Evolutionary conservation across 2,329 filamentous ascomycete species (phyloP).

Genomic region (Chaetomiaceae sp.): DNA sequence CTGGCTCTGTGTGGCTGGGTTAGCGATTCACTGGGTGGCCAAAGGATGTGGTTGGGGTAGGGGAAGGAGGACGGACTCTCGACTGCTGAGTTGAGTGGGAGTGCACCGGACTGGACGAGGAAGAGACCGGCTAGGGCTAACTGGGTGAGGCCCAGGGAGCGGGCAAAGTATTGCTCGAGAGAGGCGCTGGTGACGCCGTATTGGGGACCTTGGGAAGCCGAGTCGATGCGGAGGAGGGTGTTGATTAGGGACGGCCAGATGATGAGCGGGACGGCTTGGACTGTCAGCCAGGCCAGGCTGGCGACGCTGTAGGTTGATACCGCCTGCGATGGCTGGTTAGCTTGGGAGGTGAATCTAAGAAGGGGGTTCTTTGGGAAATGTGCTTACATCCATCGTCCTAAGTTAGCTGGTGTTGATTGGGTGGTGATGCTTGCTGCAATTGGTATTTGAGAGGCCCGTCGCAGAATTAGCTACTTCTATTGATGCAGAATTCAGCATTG

Average conservation of each 20-base stretch:
- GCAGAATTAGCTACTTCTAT: no score
- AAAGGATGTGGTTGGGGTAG: not conserved
- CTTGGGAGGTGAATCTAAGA: not conserved
- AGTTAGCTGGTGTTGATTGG: no score
- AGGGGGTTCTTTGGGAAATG: not conserved
- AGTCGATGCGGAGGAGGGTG: slow-evolving; percentile 35
- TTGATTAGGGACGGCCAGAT: slow-evolving; percentile 46
- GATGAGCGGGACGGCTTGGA: slow-evolving; percentile 45
- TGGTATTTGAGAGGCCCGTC: no score
- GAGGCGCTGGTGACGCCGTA: slow-evolving; percentile 34
- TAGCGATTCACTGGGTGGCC: not conserved
- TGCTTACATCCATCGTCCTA: slow-evolving; percentile 5
- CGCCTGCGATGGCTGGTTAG: slow-evolving; percentile 36
- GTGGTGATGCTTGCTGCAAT: no score
- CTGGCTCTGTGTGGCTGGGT: slow-evolving; percentile 34
- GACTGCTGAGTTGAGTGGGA: slow-evolving; percentile 58
- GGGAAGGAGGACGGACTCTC: slow-evolving; percentile 23
- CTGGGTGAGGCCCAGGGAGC: slow-evolving; percentile 64
- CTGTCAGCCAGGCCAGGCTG: slow-evolving; percentile 47
- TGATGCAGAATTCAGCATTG: no score
- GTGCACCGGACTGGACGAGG: slow-evolving; percentile 65
- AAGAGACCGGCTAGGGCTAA: slow-evolving; percentile 59
- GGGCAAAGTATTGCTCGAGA: slow-evolving; percentile 69
- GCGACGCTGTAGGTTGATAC: slow-evolving; percentile 48
- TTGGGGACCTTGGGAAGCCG: not conserved